Conservation (phyloP, 2,329 filamentous ascomycete genomes). For the Aureobasidium sp. region DNA sequence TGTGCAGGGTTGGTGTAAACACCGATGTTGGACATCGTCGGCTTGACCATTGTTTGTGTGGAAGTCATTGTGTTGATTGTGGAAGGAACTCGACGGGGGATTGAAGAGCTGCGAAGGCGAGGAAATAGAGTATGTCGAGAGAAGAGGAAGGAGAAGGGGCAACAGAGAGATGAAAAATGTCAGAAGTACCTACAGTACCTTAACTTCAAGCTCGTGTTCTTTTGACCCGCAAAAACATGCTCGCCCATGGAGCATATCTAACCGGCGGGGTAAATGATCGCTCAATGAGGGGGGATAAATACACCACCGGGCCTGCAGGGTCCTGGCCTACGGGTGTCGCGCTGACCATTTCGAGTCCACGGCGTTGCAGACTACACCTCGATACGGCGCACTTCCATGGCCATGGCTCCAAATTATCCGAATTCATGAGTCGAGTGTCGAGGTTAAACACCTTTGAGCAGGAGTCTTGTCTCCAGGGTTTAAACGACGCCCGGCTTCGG, state of each 20-base stretch:
- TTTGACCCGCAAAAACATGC: constrained; percentile 10
- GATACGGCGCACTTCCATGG: background rate
- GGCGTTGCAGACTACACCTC: background rate
- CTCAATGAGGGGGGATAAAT: constrained; percentile 10
- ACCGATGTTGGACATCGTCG: constrained; percentile 76
- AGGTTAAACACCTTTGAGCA: constrained; percentile 1
- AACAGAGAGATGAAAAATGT: constrained; percentile 1
- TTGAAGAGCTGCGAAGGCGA: background rate
- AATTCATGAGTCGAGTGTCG: background rate
- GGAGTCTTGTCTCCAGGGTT: background rate
- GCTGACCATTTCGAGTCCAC: background rate
- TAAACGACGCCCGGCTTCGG: constrained; percentile 3
- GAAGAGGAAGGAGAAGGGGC: constrained; percentile 1
- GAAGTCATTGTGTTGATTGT: constrained; percentile 5
- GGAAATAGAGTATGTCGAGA: background rate
- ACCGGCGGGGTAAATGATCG: constrained; percentile 9
- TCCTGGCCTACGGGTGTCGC: background rate
- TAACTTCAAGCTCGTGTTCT: constrained; percentile 5
- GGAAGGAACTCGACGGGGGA: background rate
- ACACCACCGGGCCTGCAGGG: constrained; percentile 4
- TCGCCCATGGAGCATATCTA: constrained; percentile 6
- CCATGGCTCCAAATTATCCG: constrained; percentile 1
- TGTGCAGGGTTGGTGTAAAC: constrained; percentile 93
- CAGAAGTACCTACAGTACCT: background rate
- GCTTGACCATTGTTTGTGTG: constrained; percentile 11